phyloP scores from a whole-genome alignment of 345 rosid species.

The Linum usitatissimum region DNA sequence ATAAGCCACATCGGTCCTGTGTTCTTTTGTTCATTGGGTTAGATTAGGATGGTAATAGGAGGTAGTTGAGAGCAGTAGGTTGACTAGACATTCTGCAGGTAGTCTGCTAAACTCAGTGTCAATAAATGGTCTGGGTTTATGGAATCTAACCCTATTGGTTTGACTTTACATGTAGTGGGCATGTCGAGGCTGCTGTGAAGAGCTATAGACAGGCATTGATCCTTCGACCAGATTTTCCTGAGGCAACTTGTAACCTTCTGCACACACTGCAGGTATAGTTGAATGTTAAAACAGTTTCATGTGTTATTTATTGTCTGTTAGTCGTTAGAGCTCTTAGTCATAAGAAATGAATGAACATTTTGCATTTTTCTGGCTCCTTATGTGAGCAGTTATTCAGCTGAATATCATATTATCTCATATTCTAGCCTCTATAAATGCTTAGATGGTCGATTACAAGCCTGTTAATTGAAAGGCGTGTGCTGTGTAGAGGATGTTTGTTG shows the following conservation, averaged over 20 bases:
- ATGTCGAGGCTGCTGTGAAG: slow-evolving; percentile 81
- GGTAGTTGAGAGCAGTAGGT: not conserved
- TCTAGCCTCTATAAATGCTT: not conserved
- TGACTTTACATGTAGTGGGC: slow-evolving; percentile 46
- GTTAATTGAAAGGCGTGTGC: not conserved
- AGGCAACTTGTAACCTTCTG: slow-evolving; percentile 93
- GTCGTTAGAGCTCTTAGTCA: not conserved
- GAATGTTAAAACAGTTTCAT: not conserved
- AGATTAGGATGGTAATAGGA: not conserved
- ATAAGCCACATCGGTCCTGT: not conserved
- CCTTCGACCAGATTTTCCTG: slow-evolving; percentile 88
- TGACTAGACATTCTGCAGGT: not conserved
- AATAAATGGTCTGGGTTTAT: not conserved
- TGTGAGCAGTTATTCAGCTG: not conserved
- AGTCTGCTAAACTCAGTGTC: not conserved
- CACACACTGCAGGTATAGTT: slow-evolving; percentile 75
- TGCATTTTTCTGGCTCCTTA: not conserved
- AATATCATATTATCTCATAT: not conserved
- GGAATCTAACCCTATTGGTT: not conserved
- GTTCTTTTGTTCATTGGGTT: not conserved
- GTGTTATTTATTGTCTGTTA: not conserved
- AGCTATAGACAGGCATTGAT: slow-evolving; percentile 83
- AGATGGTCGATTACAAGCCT: not conserved
- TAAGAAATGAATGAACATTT: not conserved
- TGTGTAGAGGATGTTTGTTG: not conserved